phyloP scores from a whole-genome alignment of 1,284 basidiomycete genomes.

The Fomes fomentarius region DNA sequence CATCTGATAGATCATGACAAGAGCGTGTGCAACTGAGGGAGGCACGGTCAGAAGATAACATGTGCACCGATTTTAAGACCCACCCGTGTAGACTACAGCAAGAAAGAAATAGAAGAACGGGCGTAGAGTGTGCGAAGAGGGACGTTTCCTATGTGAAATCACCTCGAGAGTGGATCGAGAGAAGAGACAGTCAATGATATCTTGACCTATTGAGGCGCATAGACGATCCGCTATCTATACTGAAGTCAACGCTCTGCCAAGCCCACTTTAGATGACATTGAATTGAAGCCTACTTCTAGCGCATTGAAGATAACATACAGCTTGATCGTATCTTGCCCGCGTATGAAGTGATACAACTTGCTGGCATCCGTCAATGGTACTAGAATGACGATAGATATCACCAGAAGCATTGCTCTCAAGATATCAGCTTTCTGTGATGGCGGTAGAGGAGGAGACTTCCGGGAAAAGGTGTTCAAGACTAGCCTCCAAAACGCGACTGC shows the following conservation, averaged over 20 bases:
- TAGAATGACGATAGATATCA: slow-evolving; percentile 77
- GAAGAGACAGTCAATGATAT: slow-evolving; percentile 95
- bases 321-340: slow-evolving; percentile 99
- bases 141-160: slow-evolving; percentile 62
- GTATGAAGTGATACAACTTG: slow-evolving; percentile 98
- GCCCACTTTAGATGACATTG: too few relatives aligned
- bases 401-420: slow-evolving; percentile 78
- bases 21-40: slow-evolving; percentile 78
- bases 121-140: slow-evolving; percentile 67
- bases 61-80: slow-evolving; percentile 28
- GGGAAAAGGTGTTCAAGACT: slow-evolving; percentile 52
- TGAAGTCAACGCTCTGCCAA: not conserved
- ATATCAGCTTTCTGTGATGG: slow-evolving; percentile 93
- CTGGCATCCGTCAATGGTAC: slow-evolving; percentile 91
- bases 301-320: slow-evolving; percentile 99
- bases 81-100: slow-evolving; percentile 85
- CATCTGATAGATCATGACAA: slow-evolving; percentile 98
- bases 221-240: slow-evolving; percentile 91
- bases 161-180: slow-evolving; percentile 88
- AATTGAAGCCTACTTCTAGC: slow-evolving; percentile 72
- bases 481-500: slow-evolving; percentile 68
- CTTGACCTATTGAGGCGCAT: slow-evolving; percentile 97
- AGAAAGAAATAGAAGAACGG: slow-evolving; percentile 88
- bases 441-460: slow-evolving; percentile 60
- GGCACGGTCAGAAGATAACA: not conserved